A percentile compares a stretch with the other conserved stretches of the same genome.
These are phyloP conservation scores for Termitomyces sp. DNA, from an alignment of 768 basidiomycete species.

Conservation along the genomic window DNA sequence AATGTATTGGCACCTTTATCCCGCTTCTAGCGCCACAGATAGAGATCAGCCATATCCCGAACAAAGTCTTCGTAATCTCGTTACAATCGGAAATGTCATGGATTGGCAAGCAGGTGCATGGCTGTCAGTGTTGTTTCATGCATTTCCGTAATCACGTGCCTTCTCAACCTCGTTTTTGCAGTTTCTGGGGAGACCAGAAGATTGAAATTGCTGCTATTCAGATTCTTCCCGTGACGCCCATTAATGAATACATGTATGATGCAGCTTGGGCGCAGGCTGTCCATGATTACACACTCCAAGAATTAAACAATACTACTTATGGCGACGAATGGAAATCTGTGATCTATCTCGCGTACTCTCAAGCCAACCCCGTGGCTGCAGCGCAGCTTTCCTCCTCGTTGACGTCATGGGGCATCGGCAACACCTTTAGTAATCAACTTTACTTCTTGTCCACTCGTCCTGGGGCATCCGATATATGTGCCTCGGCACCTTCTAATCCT, in stretches of 20 bases:
- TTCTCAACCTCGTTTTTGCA: not conserved
- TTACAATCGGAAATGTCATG: conserved; percentile 30
- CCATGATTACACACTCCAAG: conserved; percentile 20
- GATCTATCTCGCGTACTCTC: conserved; percentile 27
- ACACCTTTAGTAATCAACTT: conserved; percentile 24
- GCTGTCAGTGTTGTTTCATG: conserved; percentile 22
- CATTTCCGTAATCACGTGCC: not conserved
- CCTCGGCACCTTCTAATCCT: conserved; percentile 19
- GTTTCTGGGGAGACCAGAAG: conserved; percentile 27
- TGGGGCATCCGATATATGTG: conserved; percentile 23
- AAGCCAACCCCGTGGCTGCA: conserved; percentile 20
- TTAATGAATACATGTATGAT: conserved; percentile 28
- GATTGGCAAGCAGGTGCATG: conserved; percentile 30
- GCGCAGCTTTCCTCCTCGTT: conserved; percentile 22
- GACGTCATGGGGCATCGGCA: conserved; percentile 27
- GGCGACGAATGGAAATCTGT: conserved; percentile 29
- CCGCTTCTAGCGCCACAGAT: conserved; percentile 20
- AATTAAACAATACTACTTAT: conserved; percentile 19
- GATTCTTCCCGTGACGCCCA: conserved; percentile 29
- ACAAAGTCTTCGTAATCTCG: conserved; percentile 20
- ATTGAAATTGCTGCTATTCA: conserved; percentile 29
- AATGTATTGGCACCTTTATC: conserved; percentile 31
- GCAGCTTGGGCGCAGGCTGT: conserved; percentile 23
- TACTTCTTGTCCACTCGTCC: conserved; percentile 28
- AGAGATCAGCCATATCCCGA: conserved; percentile 30